A percentile compares a stretch with the other conserved stretches of the same genome.
Conservation (phyloP, 768 basidiomycete species). For the Scleroderma bovista region DNA sequence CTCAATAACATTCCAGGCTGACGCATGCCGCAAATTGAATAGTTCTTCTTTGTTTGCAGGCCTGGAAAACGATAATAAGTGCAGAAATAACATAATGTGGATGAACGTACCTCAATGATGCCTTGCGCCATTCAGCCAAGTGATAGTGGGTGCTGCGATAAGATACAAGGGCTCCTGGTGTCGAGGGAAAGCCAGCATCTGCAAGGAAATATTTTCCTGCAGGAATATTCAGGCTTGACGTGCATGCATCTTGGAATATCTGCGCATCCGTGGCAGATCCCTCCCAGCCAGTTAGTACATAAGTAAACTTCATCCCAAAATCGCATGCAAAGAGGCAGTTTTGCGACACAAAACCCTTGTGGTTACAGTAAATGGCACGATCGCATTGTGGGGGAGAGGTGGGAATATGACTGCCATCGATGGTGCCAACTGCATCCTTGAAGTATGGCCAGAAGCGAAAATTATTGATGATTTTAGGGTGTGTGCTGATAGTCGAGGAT, state of each 20-base stretch:
- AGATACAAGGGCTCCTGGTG: constrained; percentile 28
- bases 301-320: constrained; percentile 9
- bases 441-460: background rate
- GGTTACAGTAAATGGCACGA: no score
- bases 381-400: no score
- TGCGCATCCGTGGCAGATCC: constrained; percentile 8
- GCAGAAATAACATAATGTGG: background rate
- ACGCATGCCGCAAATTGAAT: constrained; percentile 38
- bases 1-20: constrained; percentile 35
- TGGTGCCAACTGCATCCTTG: background rate
- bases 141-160: constrained; percentile 35
- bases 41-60: constrained; percentile 35
- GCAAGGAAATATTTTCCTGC: constrained; percentile 7
- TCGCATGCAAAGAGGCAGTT: constrained; percentile 3
- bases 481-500: background rate
- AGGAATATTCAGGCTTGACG: constrained; percentile 3
- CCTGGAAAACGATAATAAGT: constrained; percentile 9
- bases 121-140: constrained; percentile 30
- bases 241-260: constrained; percentile 2
- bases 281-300: constrained; percentile 11
- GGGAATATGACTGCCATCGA: no score
- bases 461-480: background rate
- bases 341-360: background rate
- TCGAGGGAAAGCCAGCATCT: constrained; percentile 7
- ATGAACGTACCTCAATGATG: background rate